A percentile compares a stretch with the other conserved stretches of the same genome.
These are phyloP conservation scores for Pyrrhoderma noxium DNA, from an alignment of 1,284 basidiomycete species.

Conservation along the genomic window DNA sequence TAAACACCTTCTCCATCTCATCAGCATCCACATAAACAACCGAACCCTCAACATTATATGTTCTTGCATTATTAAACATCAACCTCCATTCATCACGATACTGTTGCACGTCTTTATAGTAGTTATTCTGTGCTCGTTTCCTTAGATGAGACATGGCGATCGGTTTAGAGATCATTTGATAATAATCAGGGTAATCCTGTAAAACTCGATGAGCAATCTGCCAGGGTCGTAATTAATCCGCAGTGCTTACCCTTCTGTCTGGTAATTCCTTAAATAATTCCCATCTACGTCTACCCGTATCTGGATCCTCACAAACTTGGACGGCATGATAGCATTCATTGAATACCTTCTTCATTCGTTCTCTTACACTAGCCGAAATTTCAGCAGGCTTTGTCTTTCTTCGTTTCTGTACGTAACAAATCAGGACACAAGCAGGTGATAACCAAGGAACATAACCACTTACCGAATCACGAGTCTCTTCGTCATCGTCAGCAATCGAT, in stretches of 20 bases:
- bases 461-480: slow-evolving; percentile 59
- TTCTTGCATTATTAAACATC: slow-evolving; percentile 91
- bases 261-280: slow-evolving; percentile 80
- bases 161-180: slow-evolving; percentile 67
- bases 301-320: slow-evolving; percentile 58
- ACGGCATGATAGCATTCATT: slow-evolving; percentile 78
- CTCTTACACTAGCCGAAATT: slow-evolving; percentile 47
- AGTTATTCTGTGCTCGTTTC: slow-evolving; percentile 67
- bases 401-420: slow-evolving; percentile 51
- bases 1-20: slow-evolving; percentile 84
- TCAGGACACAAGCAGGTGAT: background rate
- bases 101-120: slow-evolving; percentile 70
- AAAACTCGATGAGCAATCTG: slow-evolving; percentile 14
- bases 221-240: background rate
- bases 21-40: slow-evolving; percentile 93
- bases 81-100: slow-evolving; percentile 80
- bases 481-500: slow-evolving; percentile 63
- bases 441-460: slow-evolving; percentile 24
- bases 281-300: slow-evolving; percentile 70
- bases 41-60: slow-evolving; percentile 83
- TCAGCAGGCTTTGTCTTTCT: slow-evolving; percentile 60
- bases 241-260: slow-evolving; percentile 52
- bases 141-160: slow-evolving; percentile 87
- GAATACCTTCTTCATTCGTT: slow-evolving; percentile 82
- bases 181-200: slow-evolving; percentile 90